Conservation (phyloP, 78 protist genomes). For the Cavenderia fasciculata region DNA sequence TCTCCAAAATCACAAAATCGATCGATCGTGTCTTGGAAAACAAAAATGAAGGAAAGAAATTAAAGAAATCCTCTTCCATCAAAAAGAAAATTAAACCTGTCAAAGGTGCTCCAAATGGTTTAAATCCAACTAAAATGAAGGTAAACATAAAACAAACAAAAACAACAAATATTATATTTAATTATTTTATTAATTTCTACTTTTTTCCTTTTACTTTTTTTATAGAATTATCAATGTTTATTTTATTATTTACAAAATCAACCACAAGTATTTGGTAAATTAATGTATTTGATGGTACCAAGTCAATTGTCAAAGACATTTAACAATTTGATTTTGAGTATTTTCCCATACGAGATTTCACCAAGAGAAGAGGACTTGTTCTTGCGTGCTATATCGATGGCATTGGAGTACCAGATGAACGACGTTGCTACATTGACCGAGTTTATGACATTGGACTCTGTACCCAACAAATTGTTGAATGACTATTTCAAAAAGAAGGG, state of each 20-base stretch:
- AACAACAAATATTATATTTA: too few species aligned
- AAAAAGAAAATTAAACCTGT: conserved; percentile 50
- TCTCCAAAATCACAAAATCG: conserved; percentile 14
- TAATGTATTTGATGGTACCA: not conserved
- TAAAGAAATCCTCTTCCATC: conserved; percentile 1
- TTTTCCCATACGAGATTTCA: conserved; percentile 57
- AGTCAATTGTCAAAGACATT: conserved; percentile 26
- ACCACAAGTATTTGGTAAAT: conserved; percentile 67
- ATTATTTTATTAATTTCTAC: too few species aligned
- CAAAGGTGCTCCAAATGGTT: conserved; percentile 59
- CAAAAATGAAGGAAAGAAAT: conserved; percentile 53
- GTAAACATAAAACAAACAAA: too few species aligned
- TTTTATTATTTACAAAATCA: conserved; percentile 42
- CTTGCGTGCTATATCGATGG: conserved; percentile 1
- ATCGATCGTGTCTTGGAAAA: conserved; percentile 57
- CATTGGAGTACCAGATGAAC: conserved; percentile 52
- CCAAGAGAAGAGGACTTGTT: conserved; percentile 71
- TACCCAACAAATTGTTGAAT: conserved; percentile 16
- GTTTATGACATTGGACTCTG: conserved; percentile 23
- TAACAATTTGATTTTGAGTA: conserved; percentile 3
- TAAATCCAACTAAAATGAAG: conserved; percentile 43
- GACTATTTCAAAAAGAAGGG: conserved; percentile 62
- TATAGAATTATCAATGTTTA: conserved; percentile 12
- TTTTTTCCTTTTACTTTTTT: not conserved
- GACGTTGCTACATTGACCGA: conserved; percentile 3